Conservation (phyloP, 768 basidiomycete species). For the Lactarius quietus region DNA sequence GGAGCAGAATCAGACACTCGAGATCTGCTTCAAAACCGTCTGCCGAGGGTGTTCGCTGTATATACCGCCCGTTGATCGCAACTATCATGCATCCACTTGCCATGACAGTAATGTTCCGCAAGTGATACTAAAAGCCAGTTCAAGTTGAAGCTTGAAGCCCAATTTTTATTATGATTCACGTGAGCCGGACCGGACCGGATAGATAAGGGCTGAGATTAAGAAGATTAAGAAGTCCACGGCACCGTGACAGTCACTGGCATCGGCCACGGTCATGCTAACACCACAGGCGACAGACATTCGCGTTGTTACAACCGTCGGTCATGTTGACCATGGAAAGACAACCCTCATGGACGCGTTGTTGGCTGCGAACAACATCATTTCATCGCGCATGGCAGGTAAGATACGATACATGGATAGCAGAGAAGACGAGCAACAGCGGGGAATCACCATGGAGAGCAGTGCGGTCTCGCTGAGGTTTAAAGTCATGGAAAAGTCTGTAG, state of each 20-base stretch:
- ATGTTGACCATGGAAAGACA: conserved; percentile 96
- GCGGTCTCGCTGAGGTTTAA: conserved; percentile 89
- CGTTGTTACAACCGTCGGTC: conserved; percentile 82
- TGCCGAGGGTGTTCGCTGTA: no score
- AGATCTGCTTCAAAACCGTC: no score
- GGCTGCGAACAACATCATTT: conserved; percentile 98
- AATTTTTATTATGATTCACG: background rate
- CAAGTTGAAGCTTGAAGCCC: no score
- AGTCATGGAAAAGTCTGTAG: conserved; percentile 53
- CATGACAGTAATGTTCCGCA: no score
- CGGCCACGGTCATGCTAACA: conserved; percentile 15
- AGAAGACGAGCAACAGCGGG: conserved; percentile 96
- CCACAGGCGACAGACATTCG: conserved; percentile 50
- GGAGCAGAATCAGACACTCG: no score
- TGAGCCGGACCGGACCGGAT: conserved; percentile 17
- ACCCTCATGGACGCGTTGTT: conserved; percentile 93
- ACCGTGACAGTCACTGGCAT: no score
- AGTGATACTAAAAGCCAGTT: no score
- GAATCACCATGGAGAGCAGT: conserved; percentile 99
- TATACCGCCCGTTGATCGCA: no score
- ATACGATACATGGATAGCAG: conserved; percentile 92
- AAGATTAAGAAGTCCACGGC: background rate
- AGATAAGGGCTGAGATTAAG: background rate
- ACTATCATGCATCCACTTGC: no score
- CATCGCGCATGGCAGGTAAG: conserved; percentile 90